Conservation (phyloP, 257 asterid genomes). For the Ocimum tenuiflorum region DNA sequence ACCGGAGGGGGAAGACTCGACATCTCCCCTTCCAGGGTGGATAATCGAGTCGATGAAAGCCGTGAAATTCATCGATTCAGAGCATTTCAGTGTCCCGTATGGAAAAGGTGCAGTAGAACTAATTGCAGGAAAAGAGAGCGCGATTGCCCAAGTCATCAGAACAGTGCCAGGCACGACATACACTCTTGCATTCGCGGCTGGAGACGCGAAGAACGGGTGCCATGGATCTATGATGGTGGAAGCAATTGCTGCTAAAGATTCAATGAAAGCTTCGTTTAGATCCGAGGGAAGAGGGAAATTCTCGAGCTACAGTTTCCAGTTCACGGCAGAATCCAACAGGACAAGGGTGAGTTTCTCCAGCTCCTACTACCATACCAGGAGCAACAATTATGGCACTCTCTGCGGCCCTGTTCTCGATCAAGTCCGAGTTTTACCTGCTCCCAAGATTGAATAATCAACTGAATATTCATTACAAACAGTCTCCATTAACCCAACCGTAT, state of each 20-base stretch:
- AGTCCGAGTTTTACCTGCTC: slow-evolving; percentile 43
- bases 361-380: slow-evolving; percentile 68
- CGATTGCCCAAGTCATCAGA: slow-evolving; percentile 59
- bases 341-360: slow-evolving; percentile 81
- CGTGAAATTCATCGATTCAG: slow-evolving; percentile 57
- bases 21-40: slow-evolving; percentile 93
- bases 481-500: no score
- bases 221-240: slow-evolving; percentile 80
- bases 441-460: slow-evolving; percentile 22
- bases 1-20: slow-evolving; percentile 58
- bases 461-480: no score
- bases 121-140: slow-evolving; percentile 83
- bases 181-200: slow-evolving; percentile 41
- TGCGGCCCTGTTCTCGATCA: slow-evolving; percentile 87
- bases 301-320: slow-evolving; percentile 41
- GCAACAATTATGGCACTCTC: slow-evolving; percentile 49
- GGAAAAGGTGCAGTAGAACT: slow-evolving; percentile 68
- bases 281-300: slow-evolving; percentile 56
- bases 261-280: slow-evolving; percentile 51
- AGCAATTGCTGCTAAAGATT: slow-evolving; percentile 56
- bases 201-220: slow-evolving; percentile 74
- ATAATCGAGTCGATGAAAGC: slow-evolving; percentile 70
- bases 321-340: slow-evolving; percentile 43
- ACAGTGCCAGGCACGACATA: slow-evolving; percentile 48
- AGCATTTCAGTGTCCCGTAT: slow-evolving; percentile 62